Percentiles rank a stretch among this genome's conserved stretches.
phyloP scores from a whole-genome alignment of 306 rosid species.

The Trifolium subterraneum region DNA sequence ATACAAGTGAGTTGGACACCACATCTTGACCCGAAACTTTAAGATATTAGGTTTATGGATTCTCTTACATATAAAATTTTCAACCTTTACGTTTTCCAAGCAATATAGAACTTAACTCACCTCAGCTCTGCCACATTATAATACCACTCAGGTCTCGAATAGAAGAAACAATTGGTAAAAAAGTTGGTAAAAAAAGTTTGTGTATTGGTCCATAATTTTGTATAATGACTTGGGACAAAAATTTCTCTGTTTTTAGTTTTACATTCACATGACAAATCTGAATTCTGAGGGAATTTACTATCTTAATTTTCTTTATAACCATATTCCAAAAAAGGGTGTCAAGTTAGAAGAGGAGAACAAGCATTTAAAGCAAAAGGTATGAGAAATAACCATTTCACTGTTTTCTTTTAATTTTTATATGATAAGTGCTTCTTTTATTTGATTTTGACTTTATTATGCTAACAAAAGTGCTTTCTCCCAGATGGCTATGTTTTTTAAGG shows the following conservation, averaged over 20 bases:
- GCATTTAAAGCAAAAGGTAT: slow-evolving; percentile 44
- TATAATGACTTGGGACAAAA: background rate
- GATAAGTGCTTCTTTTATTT: background rate
- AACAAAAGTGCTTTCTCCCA: background rate
- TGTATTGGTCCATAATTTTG: too few species aligned
- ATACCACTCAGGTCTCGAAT: too few species aligned
- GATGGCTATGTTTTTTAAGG: slow-evolving; percentile 28
- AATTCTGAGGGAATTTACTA: background rate
- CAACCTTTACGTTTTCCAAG: too few species aligned
- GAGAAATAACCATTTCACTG: background rate
- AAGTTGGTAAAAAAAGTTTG: too few species aligned
- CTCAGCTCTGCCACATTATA: too few species aligned
- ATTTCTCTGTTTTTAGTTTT: background rate
- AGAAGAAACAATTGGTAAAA: too few species aligned
- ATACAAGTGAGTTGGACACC: too few species aligned
- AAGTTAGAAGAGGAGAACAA: slow-evolving; percentile 39
- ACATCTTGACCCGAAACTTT: too few species aligned
- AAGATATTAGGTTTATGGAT: too few species aligned
- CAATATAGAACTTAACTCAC: too few species aligned
- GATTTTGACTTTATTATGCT: slow-evolving; percentile 1
- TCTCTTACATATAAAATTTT: too few species aligned
- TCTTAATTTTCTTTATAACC: slow-evolving; percentile 14
- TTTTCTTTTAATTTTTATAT: background rate
- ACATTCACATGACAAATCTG: background rate
- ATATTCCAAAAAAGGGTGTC: slow-evolving; percentile 20